Conservation (phyloP, 1,139 yeast genomes). For the Suhomyces atakaporum region DNA sequence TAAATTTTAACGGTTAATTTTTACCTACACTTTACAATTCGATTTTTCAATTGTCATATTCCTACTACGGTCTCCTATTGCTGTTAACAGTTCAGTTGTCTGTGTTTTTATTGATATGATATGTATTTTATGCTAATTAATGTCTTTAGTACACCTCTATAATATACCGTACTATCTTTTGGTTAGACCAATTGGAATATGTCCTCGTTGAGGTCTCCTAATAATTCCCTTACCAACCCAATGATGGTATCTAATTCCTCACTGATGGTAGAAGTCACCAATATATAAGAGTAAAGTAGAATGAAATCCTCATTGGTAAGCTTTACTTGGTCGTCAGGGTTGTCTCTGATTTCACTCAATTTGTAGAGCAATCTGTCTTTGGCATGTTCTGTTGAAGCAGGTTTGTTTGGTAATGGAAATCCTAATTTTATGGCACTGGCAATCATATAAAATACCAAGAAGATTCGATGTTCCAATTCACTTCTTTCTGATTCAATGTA, state of each 20-base stretch:
- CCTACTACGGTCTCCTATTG: too few relatives aligned
- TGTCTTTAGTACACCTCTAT: neutral
- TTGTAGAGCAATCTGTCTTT: constrained; percentile 68
- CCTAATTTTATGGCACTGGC: constrained; percentile 77
- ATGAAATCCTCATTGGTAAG: constrained; percentile 70
- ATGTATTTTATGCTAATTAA: too few relatives aligned
- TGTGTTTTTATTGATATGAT: too few relatives aligned
- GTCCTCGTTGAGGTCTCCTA: constrained; percentile 65
- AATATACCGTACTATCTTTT: neutral
- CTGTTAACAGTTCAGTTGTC: too few relatives aligned
- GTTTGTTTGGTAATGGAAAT: constrained; percentile 72
- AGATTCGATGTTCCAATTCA: constrained; percentile 71
- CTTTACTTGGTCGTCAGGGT: constrained; percentile 21
- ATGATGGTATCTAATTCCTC: constrained; percentile 65
- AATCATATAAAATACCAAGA: constrained; percentile 73
- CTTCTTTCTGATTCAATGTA: constrained; percentile 59
- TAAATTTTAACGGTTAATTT: too few relatives aligned
- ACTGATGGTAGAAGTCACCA: constrained; percentile 69
- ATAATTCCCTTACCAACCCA: constrained; percentile 53
- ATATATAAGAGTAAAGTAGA: constrained; percentile 68
- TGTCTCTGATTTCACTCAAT: constrained; percentile 47
- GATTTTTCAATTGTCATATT: too few relatives aligned
- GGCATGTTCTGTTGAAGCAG: constrained; percentile 79
- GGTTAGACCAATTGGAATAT: constrained; percentile 41
- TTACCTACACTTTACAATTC: too few relatives aligned